Base-by-base conservation (phyloP, 345 rosid genomes). In the Firmiana major region DNA sequence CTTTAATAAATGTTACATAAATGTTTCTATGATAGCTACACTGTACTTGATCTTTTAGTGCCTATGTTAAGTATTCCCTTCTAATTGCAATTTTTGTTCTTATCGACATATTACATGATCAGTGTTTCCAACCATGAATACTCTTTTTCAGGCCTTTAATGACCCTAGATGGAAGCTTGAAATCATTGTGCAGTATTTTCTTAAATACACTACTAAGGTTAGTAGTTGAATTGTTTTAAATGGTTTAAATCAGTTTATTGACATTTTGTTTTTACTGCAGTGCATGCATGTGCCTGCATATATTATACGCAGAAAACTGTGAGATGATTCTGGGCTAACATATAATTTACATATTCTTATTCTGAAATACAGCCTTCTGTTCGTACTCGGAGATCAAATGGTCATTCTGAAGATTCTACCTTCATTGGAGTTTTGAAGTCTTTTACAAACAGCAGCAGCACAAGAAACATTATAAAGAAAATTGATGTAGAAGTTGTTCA, bases 111-210 rank as follows among this genome's bases (percentile, higher is more conserved):
- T 55, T n/a, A 34, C 54, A 68, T 42, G 48, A 34, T 53, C 69
- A n/a, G 24, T 24, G 38, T 71, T 64, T 21, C 63, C 46, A 10
- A 45, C 68, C 24, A 42, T 24, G 34, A 28, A 36, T n/a, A 38
- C 46, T 76, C 34, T n/a, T 71, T 68, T 83, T 74, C 91, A 93
- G 97, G 88, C 80, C 40, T 91, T 93, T 70, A 75, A 81, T 43
- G 86, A 92, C 71, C 91, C 94, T 58, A 93, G 87, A 79, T 90
- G 96, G 99, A 95, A 95, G 87, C 85, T 90, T 73, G 96, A 88
- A 83, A 82, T 95, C 42, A 81, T 92, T 59, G 75, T 86, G 82
- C 96, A 84, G 80, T 95, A 89, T 71, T 84, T 93, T 46, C 65
- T 67, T 38, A 95, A 92, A 81, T 95, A 93, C 81, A 81, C 76